Percentiles rank a stretch among this genome's conserved stretches.
Evolutionary conservation across 2,329 filamentous ascomycete species (phyloP).

Genomic region (Pseudocercospora musae): DNA sequence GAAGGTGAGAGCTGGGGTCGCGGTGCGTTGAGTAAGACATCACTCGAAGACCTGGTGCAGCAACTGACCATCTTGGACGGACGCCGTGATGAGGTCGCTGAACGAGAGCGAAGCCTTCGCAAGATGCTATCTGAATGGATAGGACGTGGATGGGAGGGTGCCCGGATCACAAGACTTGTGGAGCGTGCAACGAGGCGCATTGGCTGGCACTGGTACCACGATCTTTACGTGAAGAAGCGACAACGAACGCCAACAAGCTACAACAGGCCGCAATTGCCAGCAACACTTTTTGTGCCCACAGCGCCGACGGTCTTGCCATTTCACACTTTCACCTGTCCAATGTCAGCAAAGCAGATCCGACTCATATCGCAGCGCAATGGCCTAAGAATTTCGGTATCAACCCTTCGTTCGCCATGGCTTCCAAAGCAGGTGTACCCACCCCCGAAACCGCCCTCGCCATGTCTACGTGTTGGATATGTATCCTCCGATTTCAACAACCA

Average conservation of each 20-base stretch:
- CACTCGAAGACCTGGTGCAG: conserved; percentile 43
- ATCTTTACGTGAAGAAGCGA: conserved; percentile 65
- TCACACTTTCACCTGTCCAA: conserved; percentile 93
- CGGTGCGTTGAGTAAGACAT: conserved; percentile 56
- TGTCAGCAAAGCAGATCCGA: conserved; percentile 87
- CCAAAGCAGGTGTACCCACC: conserved; percentile 77
- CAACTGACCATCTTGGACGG: conserved; percentile 43
- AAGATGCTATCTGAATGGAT: conserved; percentile 54
- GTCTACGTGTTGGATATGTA: conserved; percentile 90
- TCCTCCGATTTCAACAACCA: conserved; percentile 99
- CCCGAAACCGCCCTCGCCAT: conserved; percentile 74
- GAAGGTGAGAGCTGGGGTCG: conserved; percentile 86
- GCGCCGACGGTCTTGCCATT: conserved; percentile 95
- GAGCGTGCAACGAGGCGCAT: conserved; percentile 78
- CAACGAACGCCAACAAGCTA: conserved; percentile 61
- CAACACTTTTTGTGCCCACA: conserved; percentile 70
- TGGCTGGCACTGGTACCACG: conserved; percentile 83
- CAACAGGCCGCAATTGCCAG: conserved; percentile 68
- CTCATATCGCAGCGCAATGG: conserved; percentile 94
- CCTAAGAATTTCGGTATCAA: conserved; percentile 85
- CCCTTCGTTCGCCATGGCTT: conserved; percentile 82
- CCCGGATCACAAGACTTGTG: conserved; percentile 74
- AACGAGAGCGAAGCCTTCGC: conserved; percentile 39
- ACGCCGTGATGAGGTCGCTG: conserved; percentile 31
- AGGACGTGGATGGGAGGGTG: conserved; percentile 80